phyloP scores from a whole-genome alignment of 257 asterid genomes.

The Datura wrightii region DNA sequence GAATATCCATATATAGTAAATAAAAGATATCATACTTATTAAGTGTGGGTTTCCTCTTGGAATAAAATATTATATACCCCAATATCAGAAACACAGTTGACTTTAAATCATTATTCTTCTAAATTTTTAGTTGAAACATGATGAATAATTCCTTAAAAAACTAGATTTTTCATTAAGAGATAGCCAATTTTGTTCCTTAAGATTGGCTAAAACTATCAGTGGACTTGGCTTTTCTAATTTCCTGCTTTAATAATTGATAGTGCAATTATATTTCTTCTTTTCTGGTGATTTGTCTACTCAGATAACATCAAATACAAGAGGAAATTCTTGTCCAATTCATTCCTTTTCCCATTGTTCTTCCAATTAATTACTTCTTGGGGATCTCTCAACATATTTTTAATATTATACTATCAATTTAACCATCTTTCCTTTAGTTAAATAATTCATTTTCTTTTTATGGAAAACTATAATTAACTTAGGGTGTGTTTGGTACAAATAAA shows the following conservation, averaged over 20 bases:
- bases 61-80: neutral
- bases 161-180: neutral
- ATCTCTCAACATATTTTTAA: neutral
- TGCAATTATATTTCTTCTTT: neutral
- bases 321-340: neutral
- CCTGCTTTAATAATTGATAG: neutral
- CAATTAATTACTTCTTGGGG: neutral
- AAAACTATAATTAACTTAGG: neutral
- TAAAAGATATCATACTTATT: neutral
- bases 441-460: no score
- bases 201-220: slow-evolving; percentile 9
- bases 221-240: neutral
- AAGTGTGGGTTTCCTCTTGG: neutral
- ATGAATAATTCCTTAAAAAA: neutral
- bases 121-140: neutral
- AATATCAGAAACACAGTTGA: neutral
- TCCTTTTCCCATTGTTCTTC: neutral
- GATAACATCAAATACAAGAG: slow-evolving; percentile 18
- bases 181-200: neutral
- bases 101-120: neutral
- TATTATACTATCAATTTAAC: neutral
- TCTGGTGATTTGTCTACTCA: slow-evolving; percentile 28
- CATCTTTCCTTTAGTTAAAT: neutral
- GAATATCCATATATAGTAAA: neutral
- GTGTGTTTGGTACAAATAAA: no score